Evolutionary conservation across 208 protist genomes (phyloP), one percentile per base, ranked within the genome.

Genomic region (Trypanosoma boissoni): DNA sequence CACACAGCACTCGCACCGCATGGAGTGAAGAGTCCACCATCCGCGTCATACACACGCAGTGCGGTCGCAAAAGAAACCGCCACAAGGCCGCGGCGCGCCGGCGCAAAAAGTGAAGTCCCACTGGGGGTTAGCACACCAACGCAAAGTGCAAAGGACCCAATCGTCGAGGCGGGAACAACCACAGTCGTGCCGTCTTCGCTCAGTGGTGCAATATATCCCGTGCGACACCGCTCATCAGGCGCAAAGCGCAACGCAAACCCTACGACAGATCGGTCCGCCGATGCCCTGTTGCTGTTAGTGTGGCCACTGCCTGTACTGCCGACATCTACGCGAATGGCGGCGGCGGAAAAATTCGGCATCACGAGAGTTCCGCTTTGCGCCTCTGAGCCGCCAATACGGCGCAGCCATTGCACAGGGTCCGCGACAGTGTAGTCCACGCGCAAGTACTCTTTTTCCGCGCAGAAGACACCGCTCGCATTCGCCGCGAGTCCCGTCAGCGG

Each of bases 401-500:
- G 28, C 20, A 90, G 68, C 69, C 76, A 79, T 23, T 50, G 42
- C 12, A 21, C 48, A 20, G 78, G 57, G 28, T 73, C 69, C 26
- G 78, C 37, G 18, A 86, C 59, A 23, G 49, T 36, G 62, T 90
- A 90, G 64, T 90, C 78, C 14, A 90, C 56, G 21, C 76, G 71
- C 42, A 86, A 54, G 65, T 90, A 90, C 37, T 57, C 48, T 2
- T 27, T 42, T 9, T 63, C 63, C 5, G 68, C 55, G 54, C 83
- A 90, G 21, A 90, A 42, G 31, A 90, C 65, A 43, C 83, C 83
- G 9, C 52, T 56, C 3, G 65, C 20, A 43, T 75, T 46, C 10
- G 75, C 64, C 36, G 83, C 55, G 3, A 59, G 68, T 54, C 76
- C 58, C 62, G 67, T 78, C 39, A 84, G 32, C 9, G 75, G 72